phyloP scores from a whole-genome alignment of 164 flowering plant genomes.

The Protea cynaroides region DNA sequence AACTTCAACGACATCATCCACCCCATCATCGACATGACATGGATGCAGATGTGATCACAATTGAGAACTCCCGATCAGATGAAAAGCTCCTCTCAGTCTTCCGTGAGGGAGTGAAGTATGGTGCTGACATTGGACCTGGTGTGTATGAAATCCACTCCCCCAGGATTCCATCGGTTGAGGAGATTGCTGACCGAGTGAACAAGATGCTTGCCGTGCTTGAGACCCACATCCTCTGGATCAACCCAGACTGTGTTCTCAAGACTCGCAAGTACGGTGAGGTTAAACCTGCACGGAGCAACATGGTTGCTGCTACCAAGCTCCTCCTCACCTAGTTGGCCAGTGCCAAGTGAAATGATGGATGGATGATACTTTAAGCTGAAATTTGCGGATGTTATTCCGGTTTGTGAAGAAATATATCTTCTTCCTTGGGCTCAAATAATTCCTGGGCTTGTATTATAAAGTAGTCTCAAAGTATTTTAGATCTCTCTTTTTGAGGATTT shows the following conservation, averaged over 20 bases:
- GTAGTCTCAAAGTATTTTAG: too few species aligned
- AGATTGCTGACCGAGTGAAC: conserved; percentile 82
- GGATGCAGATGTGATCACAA: conserved; percentile 93
- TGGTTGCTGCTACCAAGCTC: conserved; percentile 88
- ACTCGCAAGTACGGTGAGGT: conserved; percentile 89
- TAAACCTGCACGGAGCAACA: conserved; percentile 71
- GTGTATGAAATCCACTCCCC: conserved; percentile 98
- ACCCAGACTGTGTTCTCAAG: conserved; percentile 97
- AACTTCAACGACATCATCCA: conserved; percentile 75
- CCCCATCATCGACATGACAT: conserved; percentile 75
- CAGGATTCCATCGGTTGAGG: conserved; percentile 80
- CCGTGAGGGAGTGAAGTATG: conserved; percentile 93
- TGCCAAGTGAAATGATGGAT: conserved; percentile 59
- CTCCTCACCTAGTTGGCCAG: conserved; percentile 70
- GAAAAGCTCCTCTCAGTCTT: conserved; percentile 95
- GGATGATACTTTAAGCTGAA: not conserved
- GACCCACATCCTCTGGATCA: conserved; percentile 87
- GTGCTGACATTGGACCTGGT: conserved; percentile 97
- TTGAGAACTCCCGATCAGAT: conserved; percentile 93
- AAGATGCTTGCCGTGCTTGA: conserved; percentile 96
- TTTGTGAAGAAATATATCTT: too few species aligned
- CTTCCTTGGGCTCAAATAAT: too few species aligned
- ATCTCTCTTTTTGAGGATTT: too few species aligned
- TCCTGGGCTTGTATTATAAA: too few species aligned
- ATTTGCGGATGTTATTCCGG: too few species aligned